These are phyloP conservation scores for Cryptosporidium parvum DNA, from an alignment of 169 alveolate species.

Conservation along the genomic window DNA sequence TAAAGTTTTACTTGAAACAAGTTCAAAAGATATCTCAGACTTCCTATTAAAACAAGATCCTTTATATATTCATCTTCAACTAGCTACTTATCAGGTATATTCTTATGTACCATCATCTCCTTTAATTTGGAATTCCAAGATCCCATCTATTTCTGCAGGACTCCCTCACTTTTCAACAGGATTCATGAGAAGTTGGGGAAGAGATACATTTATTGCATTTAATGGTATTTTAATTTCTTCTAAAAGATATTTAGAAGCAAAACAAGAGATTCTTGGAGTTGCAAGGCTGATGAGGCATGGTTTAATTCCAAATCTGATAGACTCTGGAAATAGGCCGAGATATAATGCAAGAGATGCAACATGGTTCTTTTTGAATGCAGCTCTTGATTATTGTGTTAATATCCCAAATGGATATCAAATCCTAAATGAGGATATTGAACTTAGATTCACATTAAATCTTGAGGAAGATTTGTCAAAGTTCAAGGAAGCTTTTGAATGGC, in stretches of 20 bases:
- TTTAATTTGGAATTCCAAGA: conserved; percentile 76
- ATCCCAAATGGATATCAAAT: conserved; percentile 86
- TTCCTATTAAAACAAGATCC: conserved; percentile 39
- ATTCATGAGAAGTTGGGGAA: conserved; percentile 95
- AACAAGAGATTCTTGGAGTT: conserved; percentile 83
- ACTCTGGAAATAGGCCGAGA: conserved; percentile 91
- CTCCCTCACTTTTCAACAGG: conserved; percentile 94
- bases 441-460: conserved; percentile 85
- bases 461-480: conserved; percentile 2
- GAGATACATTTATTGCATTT: conserved; percentile 95
- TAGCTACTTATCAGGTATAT: conserved; percentile 81
- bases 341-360: conserved; percentile 96
- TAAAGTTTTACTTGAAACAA: background rate
- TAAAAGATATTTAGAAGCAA: conserved; percentile 75
- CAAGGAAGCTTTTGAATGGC: conserved; percentile 69
- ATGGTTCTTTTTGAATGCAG: conserved; percentile 92
- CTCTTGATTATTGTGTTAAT: conserved; percentile 86
- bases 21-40: conserved; percentile 8
- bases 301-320: conserved; percentile 93
- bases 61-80: conserved; percentile 54
- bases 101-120: conserved; percentile 84
- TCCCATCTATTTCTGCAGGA: conserved; percentile 90
- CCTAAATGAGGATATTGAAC: conserved; percentile 83
- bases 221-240: conserved; percentile 88
- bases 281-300: conserved; percentile 94